phyloP scores from a whole-genome alignment of 169 alveolate genomes.

The Eimeria tenella region DNA sequence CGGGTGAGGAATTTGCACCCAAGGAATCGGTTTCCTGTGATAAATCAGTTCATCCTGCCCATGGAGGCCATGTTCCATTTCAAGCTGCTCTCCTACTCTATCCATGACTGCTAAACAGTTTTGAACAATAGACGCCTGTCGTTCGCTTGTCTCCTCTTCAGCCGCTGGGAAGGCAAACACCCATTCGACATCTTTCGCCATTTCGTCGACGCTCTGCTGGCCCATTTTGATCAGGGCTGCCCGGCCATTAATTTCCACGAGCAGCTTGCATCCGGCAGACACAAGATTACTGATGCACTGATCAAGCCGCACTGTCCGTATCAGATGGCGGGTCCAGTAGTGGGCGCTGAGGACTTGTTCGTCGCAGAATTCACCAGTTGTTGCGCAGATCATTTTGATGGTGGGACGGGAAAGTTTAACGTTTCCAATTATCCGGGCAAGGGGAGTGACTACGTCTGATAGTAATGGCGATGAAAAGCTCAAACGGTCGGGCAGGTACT shows the following conservation, averaged over 20 bases:
- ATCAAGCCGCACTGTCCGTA: conserved; percentile 71
- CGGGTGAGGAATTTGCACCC: conserved; percentile 85
- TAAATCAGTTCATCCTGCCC: conserved; percentile 73
- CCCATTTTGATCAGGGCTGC: conserved; percentile 76
- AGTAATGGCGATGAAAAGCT: conserved; percentile 80
- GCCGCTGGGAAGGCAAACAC: conserved; percentile 66
- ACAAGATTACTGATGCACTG: conserved; percentile 77
- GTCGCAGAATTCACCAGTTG: conserved; percentile 82
- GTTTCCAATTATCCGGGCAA: conserved; percentile 80
- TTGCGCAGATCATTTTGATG: conserved; percentile 81
- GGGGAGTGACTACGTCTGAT: conserved; percentile 79
- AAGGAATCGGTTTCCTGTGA: conserved; percentile 84
- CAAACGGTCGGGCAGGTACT: conserved; percentile 64
- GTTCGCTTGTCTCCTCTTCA: conserved; percentile 61
- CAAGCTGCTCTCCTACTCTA: conserved; percentile 53
- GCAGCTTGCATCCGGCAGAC: conserved; percentile 76
- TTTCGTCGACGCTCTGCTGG: conserved; percentile 76
- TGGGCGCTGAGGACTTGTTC: conserved; percentile 65
- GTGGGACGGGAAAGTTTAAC: conserved; percentile 79
- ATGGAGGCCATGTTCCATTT: conserved; percentile 71
- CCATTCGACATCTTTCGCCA: conserved; percentile 79
- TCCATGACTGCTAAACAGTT: conserved; percentile 40
- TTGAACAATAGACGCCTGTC: conserved; percentile 20
- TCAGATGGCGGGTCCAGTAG: conserved; percentile 79
- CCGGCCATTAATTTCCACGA: conserved; percentile 78